phyloP scores from a whole-genome alignment of 106 monocot genomes.

The Apostasia ramifera region DNA sequence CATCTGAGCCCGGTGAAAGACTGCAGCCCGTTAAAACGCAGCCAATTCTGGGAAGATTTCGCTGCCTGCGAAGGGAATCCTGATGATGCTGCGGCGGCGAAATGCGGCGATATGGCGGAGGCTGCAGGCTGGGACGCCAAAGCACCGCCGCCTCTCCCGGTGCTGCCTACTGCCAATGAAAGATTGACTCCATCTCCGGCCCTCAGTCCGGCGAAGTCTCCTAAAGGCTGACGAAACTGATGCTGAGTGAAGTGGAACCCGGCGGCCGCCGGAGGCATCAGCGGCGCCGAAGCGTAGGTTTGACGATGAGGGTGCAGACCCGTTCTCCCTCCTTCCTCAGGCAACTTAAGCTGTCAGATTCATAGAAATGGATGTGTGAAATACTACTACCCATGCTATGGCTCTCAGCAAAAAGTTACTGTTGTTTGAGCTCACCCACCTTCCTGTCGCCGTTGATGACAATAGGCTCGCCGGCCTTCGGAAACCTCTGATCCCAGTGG shows the following conservation, averaged over 20 bases:
- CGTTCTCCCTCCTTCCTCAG: not conserved
- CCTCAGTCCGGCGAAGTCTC: not conserved
- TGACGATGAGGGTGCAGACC: not conserved
- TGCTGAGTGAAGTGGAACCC: not conserved
- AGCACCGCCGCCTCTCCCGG: not conserved
- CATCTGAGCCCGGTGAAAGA: not conserved
- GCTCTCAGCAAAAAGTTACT: too few relatives aligned
- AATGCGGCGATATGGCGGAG: not conserved
- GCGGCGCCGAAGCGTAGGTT: not conserved
- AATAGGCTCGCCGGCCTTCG: conserved; percentile 15
- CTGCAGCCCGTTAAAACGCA: conserved; percentile 31
- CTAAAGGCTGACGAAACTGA: conserved; percentile 5
- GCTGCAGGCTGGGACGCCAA: not conserved
- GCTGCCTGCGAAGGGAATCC: conserved; percentile 46
- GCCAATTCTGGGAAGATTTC: conserved; percentile 25
- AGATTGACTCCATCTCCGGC: not conserved
- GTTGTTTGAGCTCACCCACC: not conserved
- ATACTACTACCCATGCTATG: too few relatives aligned
- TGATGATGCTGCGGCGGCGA: conserved; percentile 62
- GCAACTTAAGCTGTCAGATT: not conserved
- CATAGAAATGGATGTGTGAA: too few relatives aligned
- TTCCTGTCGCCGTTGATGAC: not conserved
- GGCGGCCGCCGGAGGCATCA: not conserved
- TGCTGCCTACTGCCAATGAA: not conserved
- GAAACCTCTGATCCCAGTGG: conserved; percentile 19